Base-by-base conservation (phyloP, 225 moss, liverwort and hornwort genomes). In the Ulota crispa region DNA sequence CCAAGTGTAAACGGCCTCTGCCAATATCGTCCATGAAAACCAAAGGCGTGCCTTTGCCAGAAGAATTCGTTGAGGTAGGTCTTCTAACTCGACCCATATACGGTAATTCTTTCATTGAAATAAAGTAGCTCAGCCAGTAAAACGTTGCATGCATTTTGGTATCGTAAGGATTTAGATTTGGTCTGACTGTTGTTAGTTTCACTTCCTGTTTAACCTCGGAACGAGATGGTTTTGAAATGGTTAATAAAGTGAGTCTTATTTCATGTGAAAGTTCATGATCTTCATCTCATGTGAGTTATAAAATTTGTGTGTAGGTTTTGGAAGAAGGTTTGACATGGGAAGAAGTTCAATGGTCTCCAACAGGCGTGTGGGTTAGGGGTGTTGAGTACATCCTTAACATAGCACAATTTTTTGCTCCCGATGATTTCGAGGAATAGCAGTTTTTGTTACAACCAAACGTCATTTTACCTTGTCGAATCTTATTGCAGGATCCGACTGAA, bases 301-400 rank as follows among this genome's bases (percentile, higher is more conserved):
- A 31, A 30, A 50, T 73, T 72, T 77, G 42, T 73, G 68, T 91
- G 52, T 85, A 94, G 86, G 93, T 94, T 76, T 77, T 96, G 79
- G 90, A 95, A 77, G 88, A 87, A 66, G 86, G 90, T 77, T 82
- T 96, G 88, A 80, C 83, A 28, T 96, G 95, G 95, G 95, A 96
- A 85, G 95, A 96, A 89, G 87, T 96, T 45, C 92, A 92, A 87
- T 96, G 95, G 95, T 91, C 95, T 66, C 85, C 92, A 78, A 89
- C 92, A 34, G 92, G 95, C 59, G 93, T 96, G 31, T 96, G 94
- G 81, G 88, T 96, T 59, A 85, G 93, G 72, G 92, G 94, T n/a
- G 89, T 84, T 59, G 94, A 96, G 73, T 94, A 96, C 75, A 54
- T 88, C 64, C 94, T 96, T 15, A 89, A 85, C n/a, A 92, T 93